Percentiles rank a stretch among this genome's conserved stretches.
Evolutionary conservation across 768 basidiomycete genomes (phyloP).

Genomic region (Dentipellis sp.): DNA sequence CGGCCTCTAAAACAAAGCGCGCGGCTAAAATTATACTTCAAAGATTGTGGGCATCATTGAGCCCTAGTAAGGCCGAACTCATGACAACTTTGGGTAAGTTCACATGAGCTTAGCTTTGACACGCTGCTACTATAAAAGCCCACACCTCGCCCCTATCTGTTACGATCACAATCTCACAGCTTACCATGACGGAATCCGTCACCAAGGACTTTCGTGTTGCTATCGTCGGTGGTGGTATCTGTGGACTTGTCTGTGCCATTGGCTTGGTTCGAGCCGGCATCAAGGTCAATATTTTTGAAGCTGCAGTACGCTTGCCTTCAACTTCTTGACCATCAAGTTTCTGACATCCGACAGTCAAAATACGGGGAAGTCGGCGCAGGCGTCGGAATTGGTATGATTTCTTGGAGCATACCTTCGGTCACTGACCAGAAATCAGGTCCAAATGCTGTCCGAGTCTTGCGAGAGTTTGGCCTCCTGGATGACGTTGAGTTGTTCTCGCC

Average conservation of each 20-base stretch:
- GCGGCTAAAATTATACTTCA: too few species aligned
- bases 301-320: constrained; percentile 26
- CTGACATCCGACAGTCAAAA: background rate
- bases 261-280: constrained; percentile 31
- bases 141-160: too few species aligned
- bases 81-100: too few species aligned
- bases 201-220: constrained; percentile 28
- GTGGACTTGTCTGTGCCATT: constrained; percentile 37
- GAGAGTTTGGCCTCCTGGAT: constrained; percentile 35
- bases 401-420: background rate
- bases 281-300: constrained; percentile 37
- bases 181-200: too few species aligned
- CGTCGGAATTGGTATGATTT: background rate
- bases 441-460: constrained; percentile 38
- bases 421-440: constrained; percentile 26
- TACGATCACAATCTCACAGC: too few species aligned
- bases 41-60: too few species aligned
- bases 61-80: too few species aligned
- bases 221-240: constrained; percentile 44
- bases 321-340: background rate
- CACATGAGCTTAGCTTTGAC: too few species aligned
- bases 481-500: constrained; percentile 30
- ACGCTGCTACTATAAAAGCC: too few species aligned
- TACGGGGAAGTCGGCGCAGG: background rate
- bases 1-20: too few species aligned